Base-by-base conservation (phyloP, 2,329 filamentous ascomycete species). In the Monosporascus sp. region DNA sequence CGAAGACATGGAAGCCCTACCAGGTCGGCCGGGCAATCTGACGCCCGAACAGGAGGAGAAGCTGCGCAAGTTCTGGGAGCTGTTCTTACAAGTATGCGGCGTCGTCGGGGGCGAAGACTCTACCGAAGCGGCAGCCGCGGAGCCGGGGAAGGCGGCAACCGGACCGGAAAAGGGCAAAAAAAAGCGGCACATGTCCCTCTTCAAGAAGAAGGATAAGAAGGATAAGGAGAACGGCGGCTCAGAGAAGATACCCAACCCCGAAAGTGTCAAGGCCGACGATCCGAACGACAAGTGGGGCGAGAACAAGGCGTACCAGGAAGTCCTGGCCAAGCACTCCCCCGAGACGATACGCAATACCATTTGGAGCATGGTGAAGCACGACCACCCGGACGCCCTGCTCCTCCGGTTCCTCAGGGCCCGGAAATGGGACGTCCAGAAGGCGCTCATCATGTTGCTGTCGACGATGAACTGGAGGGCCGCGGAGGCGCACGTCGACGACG, bases 341-440 rank as follows among this genome's bases (percentile, higher is more conserved):
- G 90, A 95, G 64, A 80, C 87, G 44, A 83, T 99, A 59, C 84
- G 91, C 50, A 77, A 79, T 17, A 86, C 91, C 0, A 88, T 97
- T 67, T 97, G 94, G 94, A 81, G 76, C 60, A 96, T 97, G 91
- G 83, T 93, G 54, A 99, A 97, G 76, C 87, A 94, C 64, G 94
- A 99, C 66, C 85, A 97, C 67, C 94, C 94, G 0, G 94, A 99
- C 72, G 88, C 87, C 2, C 76, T 95, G 18, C 74, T 93, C 17
- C 74, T 96, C 53, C 85, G 91, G 43, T 96, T 96, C 70, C 76
- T 96, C 53, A 80, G 91, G 50, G 91, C 91, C n/a, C 81, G 91
- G 46, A 96, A 96, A 72, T 99, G 94, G 94, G 91, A 99, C 66
- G 85, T 96, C 18, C 87, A 96, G 50, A 91, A 91, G 68, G 94